Evolutionary conservation across 805 yeast species (phyloP), one percentile per base, ranked within the genome.

Genomic region (Grigorovia jiainica): DNA sequence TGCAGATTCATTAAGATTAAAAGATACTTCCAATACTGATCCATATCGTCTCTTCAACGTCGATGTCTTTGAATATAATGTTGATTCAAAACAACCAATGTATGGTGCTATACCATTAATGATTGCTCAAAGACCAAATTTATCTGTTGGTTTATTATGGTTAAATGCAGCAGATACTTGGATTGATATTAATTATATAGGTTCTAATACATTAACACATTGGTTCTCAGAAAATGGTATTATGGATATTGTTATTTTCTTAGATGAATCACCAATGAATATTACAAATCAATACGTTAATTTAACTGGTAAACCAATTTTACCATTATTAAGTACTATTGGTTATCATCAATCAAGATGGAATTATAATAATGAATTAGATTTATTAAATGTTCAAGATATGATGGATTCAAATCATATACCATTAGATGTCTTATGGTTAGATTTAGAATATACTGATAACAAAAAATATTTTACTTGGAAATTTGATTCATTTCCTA

Each of bases 271-370:
- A 0, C 81, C 86, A 1, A 58, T 62, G 1, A 71, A 69, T 15
- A 70, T 92, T 18, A 72, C 79, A 33, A 54, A 67, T 34, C 68
- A 77, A 27, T 90, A 82, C 58, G 81, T 87, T 1, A 50, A 58
- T 2, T 60, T 92, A 15, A 80, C 95, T 0, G 98, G 98, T 0
- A 73, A 65, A 44, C 71, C 87, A 0, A 60, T 69, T 7, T 62
- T 92, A 9, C 98, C 98, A 1, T 82, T 78, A 48, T 48, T 79
- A 34, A 83, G 87, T 53, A 70, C 95, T 0, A 60, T 87, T 11
- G 97, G 95, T 0, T 86, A 92, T 57, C 97, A 92, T 57, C 98
- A 92, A 63, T 90, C 96, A 57, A 74, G 97, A 55, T 92, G 98
- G 98, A 92, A 92, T 60, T 92, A 92, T 64, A 85, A 86, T 57